Base-by-base conservation (phyloP, 2,329 filamentous ascomycete species). In the Paramyrothecium roridum region DNA sequence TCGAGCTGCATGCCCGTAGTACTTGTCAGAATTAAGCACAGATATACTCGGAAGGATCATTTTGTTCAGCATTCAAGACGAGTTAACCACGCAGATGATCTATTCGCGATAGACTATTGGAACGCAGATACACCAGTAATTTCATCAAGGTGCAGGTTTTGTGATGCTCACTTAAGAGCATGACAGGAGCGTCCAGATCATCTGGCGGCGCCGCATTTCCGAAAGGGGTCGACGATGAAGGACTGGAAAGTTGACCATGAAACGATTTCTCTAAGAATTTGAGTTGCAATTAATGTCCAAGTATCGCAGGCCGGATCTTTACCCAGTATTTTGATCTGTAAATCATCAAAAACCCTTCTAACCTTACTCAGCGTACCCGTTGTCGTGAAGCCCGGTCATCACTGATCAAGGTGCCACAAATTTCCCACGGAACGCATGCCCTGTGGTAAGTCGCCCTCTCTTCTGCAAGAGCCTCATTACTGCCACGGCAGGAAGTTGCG, bases 41-140 rank as follows among this genome's bases (percentile, higher is more conserved):
- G 1, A 46, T 61, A 2, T 71, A 70, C 26, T 59, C 59, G 68
- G 3, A 70, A 70, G 8, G 69, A 71, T 8, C 68, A 71, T 19
- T 63, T 71, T 1, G 58, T 63, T 2, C 68, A 71, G 20, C 68
- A 71, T 16, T 56, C 71, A 1, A 58, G 65, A 17, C 58, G 64
- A 3, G 60, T 66, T 2, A 68, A 71, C 48, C 63, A 64, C n/a
- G 23, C 64, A 12, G 76, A 78, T 67, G 67, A 4, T 40, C 64
- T 50, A 63, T 70, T 58, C 70, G 76, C 75, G 69, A 81, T 56
- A 64, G 68, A 65, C 8, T 49, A 56, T 12, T 70, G 68, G 68
- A 69, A 66, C 47, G 55, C 62, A 6, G 57, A 63, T 17, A 58
- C 60, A 1, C 58, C 61, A 2, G 51, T 60, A 0, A 54, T 70